Base-by-base conservation (phyloP, 2,329 filamentous ascomycete species). In the Colletotrichum liriopes region DNA sequence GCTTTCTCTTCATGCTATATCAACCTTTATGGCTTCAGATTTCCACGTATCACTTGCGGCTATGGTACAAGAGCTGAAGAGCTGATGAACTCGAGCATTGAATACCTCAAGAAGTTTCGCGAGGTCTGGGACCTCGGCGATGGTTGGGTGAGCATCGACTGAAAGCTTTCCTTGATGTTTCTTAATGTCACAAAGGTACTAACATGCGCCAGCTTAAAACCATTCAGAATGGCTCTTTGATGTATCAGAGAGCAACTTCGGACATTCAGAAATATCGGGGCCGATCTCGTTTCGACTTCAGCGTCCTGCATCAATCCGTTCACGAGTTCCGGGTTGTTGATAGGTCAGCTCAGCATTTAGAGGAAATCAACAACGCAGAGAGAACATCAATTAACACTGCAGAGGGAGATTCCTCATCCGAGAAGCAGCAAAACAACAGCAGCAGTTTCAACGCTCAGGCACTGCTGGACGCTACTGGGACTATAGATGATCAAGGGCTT, bases 1-100 rank as follows among this genome's bases (percentile, higher is more conserved):
- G 81, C 82, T 2, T 86, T 86, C 47, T 85, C 84, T 0, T 84
- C 84, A 0, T 83, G 82, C 1, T 83, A 82, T 5, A 78, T 85
- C 60, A 85, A 84, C 35, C 72, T 83, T 0, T 86, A 86, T 68
- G 77, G 83, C 2, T 78, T 77, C 4, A 65, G 76, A 5, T 86
- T 85, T 35, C 84, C 84, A 0, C 77, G 77, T 2, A 86, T 86
- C 80, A 85, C 85, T 69, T 73, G 82, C 1, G 76, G 78, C 1
- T 74, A 80, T 16, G 82, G 80, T 60, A 73, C 73, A 1, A 67
- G 62, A 6, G 75, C 77, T 4, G 72, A 75, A 18, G 71, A 74
- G 54, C 67, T 70, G 23, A 71, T 78, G 61, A 71, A 76, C 7
- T 74, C 76, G 65, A 78, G 77, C 37, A 65, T 78, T 23, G 73